Evolutionary conservation across 768 basidiomycete genomes (phyloP), one percentile per base, ranked within the genome.

Genomic region (Agrocybe praecox): DNA sequence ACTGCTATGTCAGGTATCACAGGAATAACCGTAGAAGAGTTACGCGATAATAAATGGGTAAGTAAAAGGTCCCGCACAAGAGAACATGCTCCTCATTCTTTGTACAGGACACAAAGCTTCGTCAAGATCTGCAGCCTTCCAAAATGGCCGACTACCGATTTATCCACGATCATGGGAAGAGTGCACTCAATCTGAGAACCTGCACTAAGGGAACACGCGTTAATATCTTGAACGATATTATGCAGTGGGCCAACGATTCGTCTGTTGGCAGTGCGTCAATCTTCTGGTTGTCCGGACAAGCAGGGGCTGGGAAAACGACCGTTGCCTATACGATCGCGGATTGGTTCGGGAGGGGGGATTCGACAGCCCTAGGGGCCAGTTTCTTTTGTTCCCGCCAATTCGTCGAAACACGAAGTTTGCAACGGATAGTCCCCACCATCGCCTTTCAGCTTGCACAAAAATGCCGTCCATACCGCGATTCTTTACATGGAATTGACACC

Each of bases 381-480:
- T 72, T 72, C 52, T 65, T 72, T 29, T 68, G 65, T 44, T 72
- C 70, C 9, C 64, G 65, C 18, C 64, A 63, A 55, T 69, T 67
- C 32, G 36, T 52, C 11, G 63, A 69, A 19, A 67, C 67, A 18
- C 23, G 56, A 46, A 22, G 15, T 1, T 33, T 50, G 11, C 63
- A 32, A 5, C 29, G 29, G n/a, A 68, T 69, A 46, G 50, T 70
- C 52, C 67, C 54, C 36, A 70, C 65, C 10, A 61, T 69, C 24
- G 68, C 57, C 1, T 67, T 65, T 24, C 68, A 69, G 23, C 61
- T 66, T 7, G 61, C 65, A 40, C 62, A 50, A 26, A 62, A 57
- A 52, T 69, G 57, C 29, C 64, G 56, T 46, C 52, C 61, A 21
- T 68, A 62, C 44, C 58, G 63, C 1, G 53, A 59, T 9, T 56